Evolutionary conservation across 306 rosid genomes (phyloP), one percentile per base, ranked within the genome.

Genomic region (Phaseolus lunatus): DNA sequence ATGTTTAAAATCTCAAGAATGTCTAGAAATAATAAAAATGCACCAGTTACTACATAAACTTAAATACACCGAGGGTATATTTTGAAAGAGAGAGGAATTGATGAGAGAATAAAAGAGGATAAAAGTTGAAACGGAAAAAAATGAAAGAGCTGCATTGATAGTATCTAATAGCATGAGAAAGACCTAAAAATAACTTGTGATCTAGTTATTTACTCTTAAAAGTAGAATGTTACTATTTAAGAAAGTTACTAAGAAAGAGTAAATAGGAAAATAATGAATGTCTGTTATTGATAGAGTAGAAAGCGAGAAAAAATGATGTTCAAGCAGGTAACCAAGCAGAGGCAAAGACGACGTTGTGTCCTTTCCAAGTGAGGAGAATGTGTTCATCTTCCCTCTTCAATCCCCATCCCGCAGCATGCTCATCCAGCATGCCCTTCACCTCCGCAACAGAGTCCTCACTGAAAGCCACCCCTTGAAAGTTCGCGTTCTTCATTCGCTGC

Each of bases 321-420:
- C 79, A 93, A 81, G 85, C 87, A 81, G 92, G 88, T 15, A 95
- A 65, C 99, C 99, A 95, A 70, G 88, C 85, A 12, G 97, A 87
- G 3, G 97, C 97, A 78, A 95, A 95, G 2, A 95, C 86, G 15
- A 95, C 99, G 63, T 95, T 90, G 70, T 95, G 99, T 0, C 99
- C 99, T 81, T 95, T 95, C 99, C 99, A 95, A 0, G 99, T 95
- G 26, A 95, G 96, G 61, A 95, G 84, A 72, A 95, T 80, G 72
- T 88, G 82, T 5, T 90, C 87, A 3, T 92, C 97, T 37, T 92
- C 99, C 67, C 85, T 92, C 97, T 95, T 95, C 63, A 90, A 58
- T 1, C 99, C 99, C 99, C 99, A 95, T 1, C 99, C 99, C 1
- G 96, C 97, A 1, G 99, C 96, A 76, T 95, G 97, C 72, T 92